These are phyloP conservation scores for Fusarium concolor DNA, from an alignment of 2,329 filamentous ascomycete genomes.

Conservation along the genomic window DNA sequence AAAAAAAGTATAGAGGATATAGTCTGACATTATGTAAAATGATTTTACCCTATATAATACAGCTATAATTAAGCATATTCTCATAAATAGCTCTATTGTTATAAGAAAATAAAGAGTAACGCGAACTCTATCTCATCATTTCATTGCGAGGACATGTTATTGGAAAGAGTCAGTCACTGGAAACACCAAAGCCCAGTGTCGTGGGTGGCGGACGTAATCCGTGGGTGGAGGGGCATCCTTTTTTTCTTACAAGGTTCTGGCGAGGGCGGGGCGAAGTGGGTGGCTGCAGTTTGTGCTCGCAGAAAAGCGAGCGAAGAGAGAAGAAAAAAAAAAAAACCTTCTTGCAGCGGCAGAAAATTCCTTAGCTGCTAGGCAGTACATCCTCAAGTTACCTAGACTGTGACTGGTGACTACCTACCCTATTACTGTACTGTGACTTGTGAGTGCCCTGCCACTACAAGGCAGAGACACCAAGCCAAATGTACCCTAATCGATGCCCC, in stretches of 20 bases:
- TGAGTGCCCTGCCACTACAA: slow-evolving; percentile 8
- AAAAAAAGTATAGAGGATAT: no score
- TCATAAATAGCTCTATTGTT: no score
- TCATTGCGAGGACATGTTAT: no score
- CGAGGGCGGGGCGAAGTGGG: slow-evolving; percentile 27
- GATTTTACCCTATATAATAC: no score
- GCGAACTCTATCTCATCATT: no score
- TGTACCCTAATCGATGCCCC: slow-evolving; percentile 47
- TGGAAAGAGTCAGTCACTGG: not conserved
- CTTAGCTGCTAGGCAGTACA: not conserved
- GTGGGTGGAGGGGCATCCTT: not conserved
- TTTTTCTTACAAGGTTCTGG: slow-evolving; percentile 5
- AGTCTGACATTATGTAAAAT: no score
- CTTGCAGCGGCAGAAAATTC: slow-evolving; percentile 13
- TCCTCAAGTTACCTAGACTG: not conserved
- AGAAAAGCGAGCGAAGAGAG: no score
- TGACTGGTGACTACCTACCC: not conserved
- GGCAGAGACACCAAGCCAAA: slow-evolving; percentile 21
- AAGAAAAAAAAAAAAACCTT: slow-evolving; percentile 17
- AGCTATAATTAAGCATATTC: no score
- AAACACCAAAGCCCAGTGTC: slow-evolving; percentile 16
- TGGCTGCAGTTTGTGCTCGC: not conserved
- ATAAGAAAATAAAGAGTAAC: no score
- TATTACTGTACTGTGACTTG: slow-evolving; percentile 11
- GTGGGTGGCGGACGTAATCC: slow-evolving; percentile 6